Conservation (phyloP, 352 stramenopile genomes). For the Pythium utonaiense region DNA sequence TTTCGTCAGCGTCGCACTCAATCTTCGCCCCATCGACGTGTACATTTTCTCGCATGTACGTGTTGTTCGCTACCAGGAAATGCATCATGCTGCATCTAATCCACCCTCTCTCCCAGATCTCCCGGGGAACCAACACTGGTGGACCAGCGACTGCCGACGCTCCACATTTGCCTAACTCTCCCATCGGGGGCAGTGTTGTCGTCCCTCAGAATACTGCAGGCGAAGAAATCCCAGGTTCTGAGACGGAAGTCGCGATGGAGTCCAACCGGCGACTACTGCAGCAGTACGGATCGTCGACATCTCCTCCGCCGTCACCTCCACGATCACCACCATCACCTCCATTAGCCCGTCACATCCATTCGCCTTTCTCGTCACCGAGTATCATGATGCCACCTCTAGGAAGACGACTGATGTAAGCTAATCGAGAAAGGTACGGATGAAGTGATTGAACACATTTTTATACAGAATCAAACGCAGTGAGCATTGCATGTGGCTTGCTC, state of each 20-base stretch:
- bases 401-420: background rate
- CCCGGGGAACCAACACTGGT: slow-evolving; percentile 22
- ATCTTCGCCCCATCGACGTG: slow-evolving; percentile 43
- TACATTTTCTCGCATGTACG: slow-evolving; percentile 48
- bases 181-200: slow-evolving; percentile 6
- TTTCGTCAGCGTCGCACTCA: slow-evolving; percentile 35
- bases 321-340: background rate
- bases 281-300: slow-evolving; percentile 17
- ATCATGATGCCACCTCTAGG: slow-evolving; percentile 12
- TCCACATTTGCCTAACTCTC: slow-evolving; percentile 2
- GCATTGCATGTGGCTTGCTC: slow-evolving; percentile 35
- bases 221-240: slow-evolving; percentile 1
- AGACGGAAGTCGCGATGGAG: slow-evolving; percentile 18
- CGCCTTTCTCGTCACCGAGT: background rate
- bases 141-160: background rate
- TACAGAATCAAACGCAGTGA: slow-evolving; percentile 25
- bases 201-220: slow-evolving; percentile 7
- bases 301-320: slow-evolving; percentile 4
- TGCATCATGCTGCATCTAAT: background rate
- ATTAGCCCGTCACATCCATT: background rate
- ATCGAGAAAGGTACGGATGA: background rate
- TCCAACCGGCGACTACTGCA: slow-evolving; percentile 27
- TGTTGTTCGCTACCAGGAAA: background rate
- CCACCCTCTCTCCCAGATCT: slow-evolving; percentile 24
- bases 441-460: background rate